Evolutionary conservation across 306 rosid genomes (phyloP), one percentile per base, ranked within the genome.

Genomic region (Cicer chorassanicum): DNA sequence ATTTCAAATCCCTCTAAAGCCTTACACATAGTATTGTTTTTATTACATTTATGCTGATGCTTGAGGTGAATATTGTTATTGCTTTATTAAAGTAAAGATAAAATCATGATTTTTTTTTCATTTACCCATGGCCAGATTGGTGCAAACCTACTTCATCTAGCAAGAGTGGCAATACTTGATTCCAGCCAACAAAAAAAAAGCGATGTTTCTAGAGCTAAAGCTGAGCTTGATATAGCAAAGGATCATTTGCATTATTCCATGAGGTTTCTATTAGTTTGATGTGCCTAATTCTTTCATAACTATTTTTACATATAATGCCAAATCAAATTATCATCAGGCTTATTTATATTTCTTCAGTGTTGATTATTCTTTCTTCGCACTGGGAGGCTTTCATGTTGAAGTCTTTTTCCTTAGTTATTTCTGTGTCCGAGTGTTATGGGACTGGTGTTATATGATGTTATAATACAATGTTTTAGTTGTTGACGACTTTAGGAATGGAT

Each of bases 111-210:
- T 21, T 45, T 70, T 72, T 62, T 62, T 74, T 24, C 34, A 24
- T 24, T 34, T 80, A 59, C 38, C 73, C 36, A 34, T 83, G 59
- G 56, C 50, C 87, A 91, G 98, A 84, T 91, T 80, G 92, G 87
- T 48, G 97, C 87, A 62, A 91, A 89, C 85, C 78, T 85, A 85
- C 97, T 93, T 80, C 93, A 85, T 73, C 78, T 91, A 68, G 93
- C 92, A 56, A 81, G 90, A 73, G 88, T 88, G 75, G 78, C 80
- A 78, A 81, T 84, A 87, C 87, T 85, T 68, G 87, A 80, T 65
- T 81, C 68, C 79, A 79, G 60, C 53, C 76, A 72, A 81, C 72
- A 85, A 48, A 78, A 80, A 79, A 71, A 79, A 67, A 36, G 11
- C 16, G 86, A 91, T 78, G 68, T 61, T 82, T 72, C 88, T 63